Evolutionary conservation across 345 rosid genomes (phyloP), one percentile per base, ranked within the genome.

Genomic region (Clausena lansium): DNA sequence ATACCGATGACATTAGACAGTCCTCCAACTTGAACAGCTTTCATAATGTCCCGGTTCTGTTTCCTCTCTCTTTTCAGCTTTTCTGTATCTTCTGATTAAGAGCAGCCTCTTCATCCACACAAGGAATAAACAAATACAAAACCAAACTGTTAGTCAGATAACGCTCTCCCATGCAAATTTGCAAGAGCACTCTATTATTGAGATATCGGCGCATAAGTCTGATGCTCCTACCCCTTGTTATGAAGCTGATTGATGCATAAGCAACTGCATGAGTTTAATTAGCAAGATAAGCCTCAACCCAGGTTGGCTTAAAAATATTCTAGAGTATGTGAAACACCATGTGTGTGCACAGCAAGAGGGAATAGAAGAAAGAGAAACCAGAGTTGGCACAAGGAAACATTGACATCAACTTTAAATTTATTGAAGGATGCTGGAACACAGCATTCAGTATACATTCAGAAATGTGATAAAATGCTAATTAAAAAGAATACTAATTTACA

Each of bases 31-130:
- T 24, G n/a, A 33, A 19, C 61, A 67, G 35, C 28, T 36, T 28
- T 64, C 7, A 52, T 11, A 36, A 32, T 41, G 52, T 63, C n/a
- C 66, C 9, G 30, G 52, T 52, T 25, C 27, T 19, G 9, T 55
- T 73, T 27, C 10, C 5, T 22, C 62, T 35, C 41, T 45, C 54
- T 27, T 15, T 76, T 41, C 64, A 28, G 38, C 61, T 59, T 71
- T 66, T 27, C 28, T 62, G 55, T 50, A 10, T 70, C 77, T 39
- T 77, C 62, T 58, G 38, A 63, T 9, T 20, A 60, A 13, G 28
- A 5, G 39, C 41, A 19, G 64, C 69, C 55, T 82, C 70, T 55
- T 47, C 81, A 1, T 27, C 19, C 15, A 67, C 27, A 75, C 62
- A 63, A 33, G 32, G 68, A 73, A 55, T 2, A 50, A 25, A 30